Evolutionary conservation across 2,329 filamentous ascomycete genomes (phyloP), one percentile per base, ranked within the genome.

Genomic region (Pestalotiopsis sp.): DNA sequence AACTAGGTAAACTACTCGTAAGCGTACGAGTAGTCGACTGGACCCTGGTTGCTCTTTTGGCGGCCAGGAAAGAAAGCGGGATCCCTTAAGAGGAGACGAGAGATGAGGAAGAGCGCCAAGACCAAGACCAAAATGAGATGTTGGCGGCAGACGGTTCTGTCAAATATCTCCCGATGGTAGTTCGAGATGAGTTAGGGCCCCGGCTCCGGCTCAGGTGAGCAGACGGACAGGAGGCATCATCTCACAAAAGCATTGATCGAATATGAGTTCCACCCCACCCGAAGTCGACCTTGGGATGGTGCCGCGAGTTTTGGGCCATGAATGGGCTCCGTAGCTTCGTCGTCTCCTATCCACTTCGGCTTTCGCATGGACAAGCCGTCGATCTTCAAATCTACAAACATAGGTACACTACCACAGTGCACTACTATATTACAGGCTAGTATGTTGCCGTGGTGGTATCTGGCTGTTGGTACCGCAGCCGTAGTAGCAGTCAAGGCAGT

Each of bases 81-180:
- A 59, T 27, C 23, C 57, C 25, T 61, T 62, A 38, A 39, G 36
- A 64, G 39, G 61, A 39, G 20, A 20, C n/a, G 23, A 36, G 61
- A 52, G n/a, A 64, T 45, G n/a, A 25, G 20, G 12, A 36, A 64
- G 36, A 45, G 23, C 20, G 61, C 41, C 61, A 64, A 64, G 61
- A 31, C 38, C 38, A 64, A 17, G n/a, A 9, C 45, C 45, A 23
- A 52, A 52, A 52, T 52, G 45, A 52, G 36, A 64, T 64, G 61
- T 64, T 39, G 38, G 61, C 11, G 36, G 27, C 36, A 64, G 61
- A 64, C 20, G 9, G 20, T 45, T 25, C 61, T 41, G 39, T 64
- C 41, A 64, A 64, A 64, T 52, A 49, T 52, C 39, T 27, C n/a
- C 23, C 27, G 27, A 27, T 59, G 23, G 23, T 36, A 62, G 59